phyloP scores from a whole-genome alignment of 2,329 filamentous ascomycete genomes.

The Tolypocladium capitatum region DNA sequence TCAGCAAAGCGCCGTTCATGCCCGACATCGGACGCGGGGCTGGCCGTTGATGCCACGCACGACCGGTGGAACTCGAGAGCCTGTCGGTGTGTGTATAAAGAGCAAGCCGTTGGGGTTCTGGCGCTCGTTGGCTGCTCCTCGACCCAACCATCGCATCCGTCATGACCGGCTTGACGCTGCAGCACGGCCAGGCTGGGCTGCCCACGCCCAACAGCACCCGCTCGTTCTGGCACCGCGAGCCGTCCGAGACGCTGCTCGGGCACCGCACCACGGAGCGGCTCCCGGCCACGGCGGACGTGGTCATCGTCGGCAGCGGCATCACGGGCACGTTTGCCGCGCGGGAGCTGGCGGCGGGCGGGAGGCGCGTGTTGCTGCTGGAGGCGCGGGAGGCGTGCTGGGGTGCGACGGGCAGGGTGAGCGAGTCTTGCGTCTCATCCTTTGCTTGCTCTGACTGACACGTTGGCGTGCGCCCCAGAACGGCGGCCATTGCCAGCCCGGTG shows the following conservation, averaged over 20 bases:
- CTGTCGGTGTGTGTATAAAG: background rate
- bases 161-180: conserved; percentile 19
- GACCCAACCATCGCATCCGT: background rate
- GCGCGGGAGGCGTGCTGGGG: conserved; percentile 71
- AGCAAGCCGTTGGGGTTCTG: background rate
- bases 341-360: conserved; percentile 39
- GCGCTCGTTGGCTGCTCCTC: background rate
- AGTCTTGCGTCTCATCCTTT: background rate
- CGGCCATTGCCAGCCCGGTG: conserved; percentile 61
- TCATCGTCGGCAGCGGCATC: conserved; percentile 65
- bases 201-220: conserved; percentile 46
- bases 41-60: background rate
- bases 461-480: conserved; percentile 36
- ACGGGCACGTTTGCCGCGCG: conserved; percentile 60
- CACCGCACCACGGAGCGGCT: conserved; percentile 53
- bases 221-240: conserved; percentile 64
- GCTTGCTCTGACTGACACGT: background rate
- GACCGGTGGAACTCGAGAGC: background rate
- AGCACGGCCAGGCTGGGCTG: conserved; percentile 34
- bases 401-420: conserved; percentile 63
- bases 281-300: conserved; percentile 50
- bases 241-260: conserved; percentile 49
- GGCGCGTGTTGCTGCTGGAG: conserved; percentile 58
- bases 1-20: background rate
- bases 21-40: background rate